phyloP scores from a whole-genome alignment of 192 early-diverging fungal species.

The Coemansia javaensis region DNA sequence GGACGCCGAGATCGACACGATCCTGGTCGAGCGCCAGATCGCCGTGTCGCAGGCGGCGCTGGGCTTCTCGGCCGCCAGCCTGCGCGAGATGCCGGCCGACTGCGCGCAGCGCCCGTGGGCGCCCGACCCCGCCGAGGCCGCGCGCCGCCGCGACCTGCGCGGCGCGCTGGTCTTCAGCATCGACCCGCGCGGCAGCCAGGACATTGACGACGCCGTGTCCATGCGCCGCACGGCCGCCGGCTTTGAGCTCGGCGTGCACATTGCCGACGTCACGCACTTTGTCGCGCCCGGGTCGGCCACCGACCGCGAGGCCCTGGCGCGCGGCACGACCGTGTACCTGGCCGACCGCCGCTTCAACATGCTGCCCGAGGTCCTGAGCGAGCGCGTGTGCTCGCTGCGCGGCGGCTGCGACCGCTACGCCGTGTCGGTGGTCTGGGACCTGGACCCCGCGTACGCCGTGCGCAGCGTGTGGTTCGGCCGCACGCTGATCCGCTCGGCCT shows the following conservation, averaged over 20 bases:
- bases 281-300: slow-evolving; percentile 58
- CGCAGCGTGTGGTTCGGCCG: slow-evolving; percentile 65
- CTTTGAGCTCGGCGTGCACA: slow-evolving; percentile 70
- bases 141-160: slow-evolving; percentile 28
- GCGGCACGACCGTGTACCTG: slow-evolving; percentile 73
- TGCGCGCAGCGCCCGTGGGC: slow-evolving; percentile 52
- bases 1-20: slow-evolving; percentile 70
- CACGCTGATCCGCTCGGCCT: slow-evolving; percentile 65
- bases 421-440: slow-evolving; percentile 67
- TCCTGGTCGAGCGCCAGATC: slow-evolving; percentile 71
- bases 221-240: slow-evolving; percentile 51
- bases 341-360: slow-evolving; percentile 80
- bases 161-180: slow-evolving; percentile 59
- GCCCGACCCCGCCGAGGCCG: slow-evolving; percentile 39
- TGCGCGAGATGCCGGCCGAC: slow-evolving; percentile 65
- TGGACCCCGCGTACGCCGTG: slow-evolving; percentile 55
- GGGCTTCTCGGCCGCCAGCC: slow-evolving; percentile 57
- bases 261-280: slow-evolving; percentile 73
- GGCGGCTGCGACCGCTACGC: slow-evolving; percentile 63
- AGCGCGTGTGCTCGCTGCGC: slow-evolving; percentile 67
- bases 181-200: slow-evolving; percentile 71
- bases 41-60: slow-evolving; percentile 69
- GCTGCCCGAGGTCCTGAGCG: slow-evolving; percentile 69
- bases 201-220: slow-evolving; percentile 78
- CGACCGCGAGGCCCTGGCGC: slow-evolving; percentile 64